These are phyloP conservation scores for Phellopilus nigrolimitatus DNA, from an alignment of 1,284 basidiomycete genomes.

Conservation along the genomic window DNA sequence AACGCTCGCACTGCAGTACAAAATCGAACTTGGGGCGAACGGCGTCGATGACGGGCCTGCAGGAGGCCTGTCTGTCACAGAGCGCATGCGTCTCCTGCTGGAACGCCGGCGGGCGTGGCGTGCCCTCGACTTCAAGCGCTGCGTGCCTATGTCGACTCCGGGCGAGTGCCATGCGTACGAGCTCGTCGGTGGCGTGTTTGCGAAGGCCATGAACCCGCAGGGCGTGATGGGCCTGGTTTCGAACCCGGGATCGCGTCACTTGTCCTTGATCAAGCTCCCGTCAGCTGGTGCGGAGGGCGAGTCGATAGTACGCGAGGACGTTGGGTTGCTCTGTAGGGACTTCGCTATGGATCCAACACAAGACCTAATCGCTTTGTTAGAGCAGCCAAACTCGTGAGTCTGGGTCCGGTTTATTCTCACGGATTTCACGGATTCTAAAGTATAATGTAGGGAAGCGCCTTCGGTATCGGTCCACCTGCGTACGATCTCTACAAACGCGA, in stretches of 20 bases:
- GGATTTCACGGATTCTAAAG: conserved; percentile 21
- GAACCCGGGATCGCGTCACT: conserved; percentile 28
- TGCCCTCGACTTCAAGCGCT: conserved; percentile 33
- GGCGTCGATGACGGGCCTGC: conserved; percentile 36
- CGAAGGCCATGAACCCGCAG: conserved; percentile 33
- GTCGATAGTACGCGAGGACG: conserved; percentile 31
- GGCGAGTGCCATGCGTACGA: conserved; percentile 51
- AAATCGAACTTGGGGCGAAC: conserved; percentile 44
- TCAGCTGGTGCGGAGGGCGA: conserved; percentile 23
- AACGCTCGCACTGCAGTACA: conserved; percentile 42
- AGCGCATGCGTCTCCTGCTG: conserved; percentile 37
- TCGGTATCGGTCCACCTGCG: conserved; percentile 32
- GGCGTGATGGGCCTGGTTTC: neutral
- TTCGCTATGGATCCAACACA: conserved; percentile 64
- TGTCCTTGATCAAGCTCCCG: conserved; percentile 39
- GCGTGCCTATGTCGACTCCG: conserved; percentile 30
- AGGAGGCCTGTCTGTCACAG: conserved; percentile 21
- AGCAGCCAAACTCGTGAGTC: conserved; percentile 25
- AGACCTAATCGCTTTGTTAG: conserved; percentile 48
- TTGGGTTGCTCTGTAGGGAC: conserved; percentile 44
- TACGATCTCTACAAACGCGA: conserved; percentile 38
- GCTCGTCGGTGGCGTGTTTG: conserved; percentile 52
- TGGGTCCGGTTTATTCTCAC: conserved; percentile 7
- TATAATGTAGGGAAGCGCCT: conserved; percentile 20
- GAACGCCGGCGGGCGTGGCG: conserved; percentile 40